Conservation (phyloP, 2,329 filamentous ascomycete species). For the Claviceps humidiphila region DNA sequence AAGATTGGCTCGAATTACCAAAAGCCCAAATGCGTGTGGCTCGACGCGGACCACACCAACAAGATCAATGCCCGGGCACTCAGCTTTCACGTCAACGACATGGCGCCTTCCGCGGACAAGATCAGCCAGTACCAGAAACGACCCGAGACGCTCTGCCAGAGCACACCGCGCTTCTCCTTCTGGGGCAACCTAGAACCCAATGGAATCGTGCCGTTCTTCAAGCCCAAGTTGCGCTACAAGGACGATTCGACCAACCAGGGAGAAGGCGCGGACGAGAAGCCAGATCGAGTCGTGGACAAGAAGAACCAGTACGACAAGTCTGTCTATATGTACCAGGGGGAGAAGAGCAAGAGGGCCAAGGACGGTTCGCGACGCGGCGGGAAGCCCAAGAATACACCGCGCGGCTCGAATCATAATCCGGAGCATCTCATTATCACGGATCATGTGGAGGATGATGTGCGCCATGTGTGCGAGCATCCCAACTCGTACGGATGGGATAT, state of each 20-base stretch:
- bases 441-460: conserved; percentile 14
- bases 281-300: conserved; percentile 8
- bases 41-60: conserved; percentile 13
- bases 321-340: conserved; percentile 5
- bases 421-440: conserved; percentile 13
- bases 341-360: background rate
- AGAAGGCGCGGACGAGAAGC: conserved; percentile 6
- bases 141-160: conserved; percentile 8
- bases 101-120: conserved; percentile 7
- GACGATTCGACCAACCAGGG: conserved; percentile 4
- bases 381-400: background rate
- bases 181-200: conserved; percentile 10
- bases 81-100: conserved; percentile 12
- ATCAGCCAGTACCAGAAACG: conserved; percentile 8
- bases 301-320: conserved; percentile 6
- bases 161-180: conserved; percentile 12
- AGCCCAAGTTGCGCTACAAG: conserved; percentile 14
- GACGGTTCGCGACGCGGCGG: background rate
- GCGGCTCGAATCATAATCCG: background rate
- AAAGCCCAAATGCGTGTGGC: conserved; percentile 12
- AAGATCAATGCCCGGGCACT: conserved; percentile 10
- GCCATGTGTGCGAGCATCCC: conserved; percentile 15
- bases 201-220: conserved; percentile 13
- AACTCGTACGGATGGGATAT: conserved; percentile 19
- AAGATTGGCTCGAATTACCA: conserved; percentile 5